Base-by-base conservation (phyloP, 225 moss, liverwort and hornwort genomes). In the Anthoceros angustus region DNA sequence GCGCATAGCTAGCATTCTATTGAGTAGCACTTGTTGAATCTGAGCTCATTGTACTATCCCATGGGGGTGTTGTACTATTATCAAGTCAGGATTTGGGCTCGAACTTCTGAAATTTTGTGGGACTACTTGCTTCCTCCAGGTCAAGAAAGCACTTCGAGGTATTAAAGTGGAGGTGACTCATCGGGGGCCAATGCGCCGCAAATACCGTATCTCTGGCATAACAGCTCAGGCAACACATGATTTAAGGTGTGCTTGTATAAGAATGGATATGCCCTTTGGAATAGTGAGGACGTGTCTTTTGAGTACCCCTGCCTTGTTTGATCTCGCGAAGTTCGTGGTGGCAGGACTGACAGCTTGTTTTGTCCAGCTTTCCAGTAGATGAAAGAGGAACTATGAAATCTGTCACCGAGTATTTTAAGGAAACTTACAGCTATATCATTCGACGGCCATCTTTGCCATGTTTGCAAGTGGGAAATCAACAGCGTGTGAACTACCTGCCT, bases 151-250 rank as follows among this genome's bases (percentile, higher is more conserved):
- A 21, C 23, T 66, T 0, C 42, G 42, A 14, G 66, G 66, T 5
- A 43, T 66, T 15, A 66, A 66, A 42, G 66, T 66, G 39, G 66
- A 66, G 66, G 66, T 66, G 12, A 66, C 41, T 16, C 66, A 66
- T 21, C 66, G 66, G 5, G 66, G 66, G 21, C 7, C 40, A 2
- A 40, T 66, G 66, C 39, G 39, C 6, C 66, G 66, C 3, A 66
- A 66, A 39, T 66, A 66, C 42, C 66, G 66, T 0, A 42, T 66
- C 25, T 66, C 66, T 40, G 66, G 66, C 12, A 41, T 66, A 24
- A 66, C 66, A 14, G 14, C 39, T 5, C 39, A 66, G 66, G 66
- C 66, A 10, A 66, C 66, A 14, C 8, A 40, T 66, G 66, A 66
- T 14, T 43, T 66, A 14, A 41, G 39, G 64, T 64, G 23, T 63